Conservation (phyloP, 163 green algal genomes). For the Scenedesmus sp. region DNA sequence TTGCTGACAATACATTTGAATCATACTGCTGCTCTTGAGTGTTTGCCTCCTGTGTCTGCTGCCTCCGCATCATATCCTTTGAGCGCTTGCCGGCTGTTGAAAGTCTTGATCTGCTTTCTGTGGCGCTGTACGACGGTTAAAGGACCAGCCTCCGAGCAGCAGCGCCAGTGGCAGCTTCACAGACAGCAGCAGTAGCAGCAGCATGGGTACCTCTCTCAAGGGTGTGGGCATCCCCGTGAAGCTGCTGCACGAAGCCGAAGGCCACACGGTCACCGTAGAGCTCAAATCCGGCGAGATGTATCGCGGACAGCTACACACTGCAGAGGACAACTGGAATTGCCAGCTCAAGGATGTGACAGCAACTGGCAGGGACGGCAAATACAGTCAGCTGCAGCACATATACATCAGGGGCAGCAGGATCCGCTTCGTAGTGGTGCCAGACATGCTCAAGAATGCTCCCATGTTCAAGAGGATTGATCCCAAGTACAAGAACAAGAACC, state of each 20-base stretch:
- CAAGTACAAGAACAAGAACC: conserved; percentile 83
- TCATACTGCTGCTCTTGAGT: too few relatives aligned
- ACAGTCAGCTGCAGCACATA: conserved; percentile 87
- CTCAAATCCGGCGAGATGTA: conserved; percentile 98
- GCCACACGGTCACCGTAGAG: conserved; percentile 97
- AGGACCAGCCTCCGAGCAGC: neutral
- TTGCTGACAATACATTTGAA: neutral
- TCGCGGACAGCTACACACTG: conserved; percentile 93
- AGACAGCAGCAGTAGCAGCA: conserved; percentile 10
- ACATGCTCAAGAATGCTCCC: conserved; percentile 99
- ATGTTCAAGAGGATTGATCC: conserved; percentile 98
- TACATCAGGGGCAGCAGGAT: conserved; percentile 90
- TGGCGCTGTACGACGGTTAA: neutral
- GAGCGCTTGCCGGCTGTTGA: neutral
- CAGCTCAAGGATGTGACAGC: conserved; percentile 96
- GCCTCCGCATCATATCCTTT: neutral
- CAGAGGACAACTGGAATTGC: conserved; percentile 99
- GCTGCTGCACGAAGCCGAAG: conserved; percentile 98
- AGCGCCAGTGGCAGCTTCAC: neutral
- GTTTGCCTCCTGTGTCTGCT: neutral
- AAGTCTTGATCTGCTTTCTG: neutral
- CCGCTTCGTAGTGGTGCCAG: conserved; percentile 95
- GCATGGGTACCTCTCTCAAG: conserved; percentile 65
- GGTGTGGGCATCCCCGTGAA: conserved; percentile 88
- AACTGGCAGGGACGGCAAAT: conserved; percentile 79